Conservation (phyloP, 352 stramenopile species). For the Sclerospora graminicola region DNA sequence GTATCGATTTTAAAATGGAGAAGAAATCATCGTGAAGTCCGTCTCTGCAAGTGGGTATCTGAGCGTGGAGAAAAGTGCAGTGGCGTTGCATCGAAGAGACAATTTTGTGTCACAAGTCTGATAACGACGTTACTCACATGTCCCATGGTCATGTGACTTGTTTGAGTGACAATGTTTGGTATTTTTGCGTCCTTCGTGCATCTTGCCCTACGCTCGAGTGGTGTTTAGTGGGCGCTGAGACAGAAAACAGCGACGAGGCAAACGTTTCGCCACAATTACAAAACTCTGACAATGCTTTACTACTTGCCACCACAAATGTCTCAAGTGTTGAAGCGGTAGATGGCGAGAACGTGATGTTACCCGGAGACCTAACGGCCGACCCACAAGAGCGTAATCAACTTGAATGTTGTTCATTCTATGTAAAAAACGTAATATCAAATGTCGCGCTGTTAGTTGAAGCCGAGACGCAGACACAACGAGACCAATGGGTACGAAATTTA, state of each 20-base stretch:
- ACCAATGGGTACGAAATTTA: constrained; percentile 24
- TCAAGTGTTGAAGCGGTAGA: constrained; percentile 37
- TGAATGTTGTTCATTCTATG: constrained; percentile 37
- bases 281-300: constrained; percentile 8
- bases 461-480: constrained; percentile 18
- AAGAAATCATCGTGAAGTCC: too few species aligned
- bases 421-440: constrained; percentile 21
- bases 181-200: constrained; percentile 27
- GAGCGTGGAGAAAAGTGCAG: too few species aligned
- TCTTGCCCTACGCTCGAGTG: constrained; percentile 21
- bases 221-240: constrained; percentile 27
- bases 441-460: constrained; percentile 19
- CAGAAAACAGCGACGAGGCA: constrained; percentile 21
- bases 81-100: too few species aligned
- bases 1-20: too few species aligned
- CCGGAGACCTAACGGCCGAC: constrained; percentile 2
- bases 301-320: constrained; percentile 24
- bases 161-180: constrained; percentile 36
- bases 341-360: constrained; percentile 21
- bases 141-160: constrained; percentile 3
- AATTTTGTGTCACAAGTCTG: too few species aligned
- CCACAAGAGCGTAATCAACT: constrained; percentile 19
- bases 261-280: neutral
- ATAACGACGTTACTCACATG: too few species aligned
- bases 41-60: too few species aligned